Conservation (phyloP, 208 protist species). For the Leishmania tarentolae region DNA sequence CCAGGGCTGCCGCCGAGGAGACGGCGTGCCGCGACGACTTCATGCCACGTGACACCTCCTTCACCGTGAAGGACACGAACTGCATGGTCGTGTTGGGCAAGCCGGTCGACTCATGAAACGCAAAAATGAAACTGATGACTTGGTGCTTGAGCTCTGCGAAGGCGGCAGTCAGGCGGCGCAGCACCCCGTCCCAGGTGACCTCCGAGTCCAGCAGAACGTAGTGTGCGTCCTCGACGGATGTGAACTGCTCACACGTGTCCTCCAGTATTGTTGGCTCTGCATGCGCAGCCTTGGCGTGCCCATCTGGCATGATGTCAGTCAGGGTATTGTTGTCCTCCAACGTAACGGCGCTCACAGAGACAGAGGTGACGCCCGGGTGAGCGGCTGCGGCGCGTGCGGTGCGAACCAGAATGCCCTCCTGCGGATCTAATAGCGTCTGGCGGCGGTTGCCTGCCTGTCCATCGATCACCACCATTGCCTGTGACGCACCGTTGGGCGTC, state of each 20-base stretch:
- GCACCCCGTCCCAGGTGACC: conserved; percentile 5
- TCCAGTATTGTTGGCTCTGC: conserved; percentile 64
- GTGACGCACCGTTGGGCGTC: conserved; percentile 33
- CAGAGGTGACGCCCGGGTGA: conserved; percentile 31
- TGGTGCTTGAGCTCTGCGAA: conserved; percentile 47
- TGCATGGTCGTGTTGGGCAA: conserved; percentile 76
- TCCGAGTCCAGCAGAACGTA: conserved; percentile 50
- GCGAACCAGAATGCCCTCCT: conserved; percentile 50
- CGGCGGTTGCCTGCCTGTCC: conserved; percentile 37
- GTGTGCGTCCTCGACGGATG: conserved; percentile 59
- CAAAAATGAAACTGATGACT: conserved; percentile 67
- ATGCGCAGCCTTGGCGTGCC: not conserved
- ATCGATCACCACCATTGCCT: conserved; percentile 66
- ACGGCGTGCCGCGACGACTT: conserved; percentile 74
- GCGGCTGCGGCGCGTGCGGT: conserved; percentile 16
- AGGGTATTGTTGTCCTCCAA: conserved; percentile 63
- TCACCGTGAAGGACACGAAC: conserved; percentile 72
- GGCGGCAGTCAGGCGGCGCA: conserved; percentile 20
- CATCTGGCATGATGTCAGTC: conserved; percentile 37
- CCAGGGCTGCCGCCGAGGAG: conserved; percentile 52
- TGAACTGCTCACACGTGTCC: conserved; percentile 66
- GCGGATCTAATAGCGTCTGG: conserved; percentile 38
- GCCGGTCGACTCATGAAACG: conserved; percentile 38
- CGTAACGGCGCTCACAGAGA: conserved; percentile 58
- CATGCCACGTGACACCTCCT: conserved; percentile 56